Evolutionary conservation across 257 asterid genomes (phyloP).

Genomic region (Anisodus tanguticus): DNA sequence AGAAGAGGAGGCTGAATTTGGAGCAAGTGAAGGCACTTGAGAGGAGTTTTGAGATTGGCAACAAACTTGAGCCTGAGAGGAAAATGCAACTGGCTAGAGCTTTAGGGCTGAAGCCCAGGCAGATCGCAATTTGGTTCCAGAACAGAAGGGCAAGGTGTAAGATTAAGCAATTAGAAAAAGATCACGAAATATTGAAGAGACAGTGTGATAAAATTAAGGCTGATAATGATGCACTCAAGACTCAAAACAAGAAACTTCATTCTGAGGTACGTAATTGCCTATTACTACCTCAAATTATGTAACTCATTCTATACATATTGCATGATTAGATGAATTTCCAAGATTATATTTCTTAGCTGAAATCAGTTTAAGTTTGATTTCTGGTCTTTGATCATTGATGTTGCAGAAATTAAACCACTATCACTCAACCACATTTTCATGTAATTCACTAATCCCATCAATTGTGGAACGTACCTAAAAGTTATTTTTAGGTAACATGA

Average conservation of each 20-base stretch:
- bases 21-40: slow-evolving; percentile 89
- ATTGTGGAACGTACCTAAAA: no score
- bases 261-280: slow-evolving; percentile 51
- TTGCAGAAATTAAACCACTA: neutral
- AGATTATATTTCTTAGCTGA: neutral
- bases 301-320: neutral
- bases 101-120: slow-evolving; percentile 78
- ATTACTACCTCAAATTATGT: no score
- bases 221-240: slow-evolving; percentile 70
- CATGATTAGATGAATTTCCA: neutral
- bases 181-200: slow-evolving; percentile 62
- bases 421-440: neutral
- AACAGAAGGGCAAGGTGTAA: slow-evolving; percentile 90
- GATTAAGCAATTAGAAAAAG: slow-evolving; percentile 83
- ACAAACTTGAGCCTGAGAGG: slow-evolving; percentile 82
- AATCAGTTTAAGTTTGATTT: neutral
- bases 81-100: slow-evolving; percentile 79
- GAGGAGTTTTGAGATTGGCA: slow-evolving; percentile 76
- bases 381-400: neutral
- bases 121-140: slow-evolving; percentile 89
- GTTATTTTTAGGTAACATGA: no score
- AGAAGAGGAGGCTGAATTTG: slow-evolving; percentile 70
- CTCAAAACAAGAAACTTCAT: slow-evolving; percentile 73
- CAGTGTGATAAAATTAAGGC: slow-evolving; percentile 69
- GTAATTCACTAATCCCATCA: no score